Base-by-base conservation (phyloP, 2,329 filamentous ascomycete species). In the Orbilia quercus region DNA sequence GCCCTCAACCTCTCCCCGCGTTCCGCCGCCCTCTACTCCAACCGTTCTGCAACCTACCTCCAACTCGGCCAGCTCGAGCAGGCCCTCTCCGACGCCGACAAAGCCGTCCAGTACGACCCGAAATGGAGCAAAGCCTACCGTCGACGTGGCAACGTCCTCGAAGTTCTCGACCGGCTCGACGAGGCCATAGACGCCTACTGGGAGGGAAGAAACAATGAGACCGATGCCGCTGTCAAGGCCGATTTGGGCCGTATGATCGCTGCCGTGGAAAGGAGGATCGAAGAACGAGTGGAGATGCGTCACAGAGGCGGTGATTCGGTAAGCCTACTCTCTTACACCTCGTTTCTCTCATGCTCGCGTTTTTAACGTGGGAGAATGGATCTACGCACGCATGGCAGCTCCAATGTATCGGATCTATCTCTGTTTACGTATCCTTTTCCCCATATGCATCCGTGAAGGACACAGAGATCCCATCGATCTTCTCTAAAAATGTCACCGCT, bases 51-150 rank as follows among this genome's bases (percentile, higher is more conserved):
- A 5, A 69, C 76, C 3, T 67, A 76, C 14, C 60, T 77, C 38
- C 75, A 76, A 7, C 70, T 78, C 34, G 75, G 75, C 7, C 76
- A 77, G 31, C 71, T 76, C 25, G 55, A 65, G 14, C 75, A 75
- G 9, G 76, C 76, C 6, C 45, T 78, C 6, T 66, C 75, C 44
- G 76, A 78, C 60, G 76, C 76, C 45, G 77, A 77, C 34, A 64
- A 51, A 42, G 75, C 75, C 9, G 74, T 77, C 28, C 67, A 77
- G 55, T 73, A 64, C 28, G 75, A 77, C 47, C 75, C 76, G 2
- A 77, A 65, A 57, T 78, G 76, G 76, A 63, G 75, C 9, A 77
- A 77, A 12, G 76, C 75, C 1, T 77, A 76, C 25, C 65, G 76
- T 23, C 66, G 76, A n/a, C 77, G 76, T 25, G 76, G 69, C 5